phyloP scores from a whole-genome alignment of 2,329 filamentous ascomycete species.

The Fusarium nanum region DNA sequence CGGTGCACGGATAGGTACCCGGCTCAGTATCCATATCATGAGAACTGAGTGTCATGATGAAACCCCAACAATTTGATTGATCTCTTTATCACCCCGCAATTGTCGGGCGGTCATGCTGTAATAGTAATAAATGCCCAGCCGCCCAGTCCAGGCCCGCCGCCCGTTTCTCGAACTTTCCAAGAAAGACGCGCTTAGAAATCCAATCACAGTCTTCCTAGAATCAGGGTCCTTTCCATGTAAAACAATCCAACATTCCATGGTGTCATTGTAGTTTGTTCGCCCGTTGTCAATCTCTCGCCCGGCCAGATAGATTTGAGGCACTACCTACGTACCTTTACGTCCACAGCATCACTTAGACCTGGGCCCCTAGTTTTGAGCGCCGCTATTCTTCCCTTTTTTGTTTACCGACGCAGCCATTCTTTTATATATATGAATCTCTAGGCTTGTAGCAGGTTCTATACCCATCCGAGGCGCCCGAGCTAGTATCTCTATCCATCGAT shows the following conservation, averaged over 20 bases:
- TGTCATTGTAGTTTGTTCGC: slow-evolving; percentile 13
- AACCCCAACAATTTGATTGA: neutral
- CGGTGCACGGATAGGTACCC: neutral
- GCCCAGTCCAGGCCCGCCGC: neutral
- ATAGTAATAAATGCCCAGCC: neutral
- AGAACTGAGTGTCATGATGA: slow-evolving; percentile 25
- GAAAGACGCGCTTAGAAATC: slow-evolving; percentile 47
- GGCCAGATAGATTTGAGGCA: neutral
- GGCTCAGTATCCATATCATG: slow-evolving; percentile 10
- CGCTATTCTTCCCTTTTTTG: neutral
- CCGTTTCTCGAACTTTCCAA: slow-evolving; percentile 47
- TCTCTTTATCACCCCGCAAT: slow-evolving; percentile 26
- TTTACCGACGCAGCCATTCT: neutral
- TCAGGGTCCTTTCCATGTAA: slow-evolving; percentile 17
- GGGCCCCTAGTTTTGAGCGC: neutral
- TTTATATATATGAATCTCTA: neutral
- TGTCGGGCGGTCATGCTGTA: neutral
- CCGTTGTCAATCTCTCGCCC: neutral
- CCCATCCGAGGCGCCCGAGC: neutral
- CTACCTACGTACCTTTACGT: neutral
- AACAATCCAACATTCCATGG: neutral
- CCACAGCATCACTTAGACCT: neutral
- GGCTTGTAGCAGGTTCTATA: neutral
- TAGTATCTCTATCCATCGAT: neutral
- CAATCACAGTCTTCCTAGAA: slow-evolving; percentile 34